These are phyloP conservation scores for Microthlaspi erraticum DNA, from an alignment of 345 rosid species.

Conservation along the genomic window DNA sequence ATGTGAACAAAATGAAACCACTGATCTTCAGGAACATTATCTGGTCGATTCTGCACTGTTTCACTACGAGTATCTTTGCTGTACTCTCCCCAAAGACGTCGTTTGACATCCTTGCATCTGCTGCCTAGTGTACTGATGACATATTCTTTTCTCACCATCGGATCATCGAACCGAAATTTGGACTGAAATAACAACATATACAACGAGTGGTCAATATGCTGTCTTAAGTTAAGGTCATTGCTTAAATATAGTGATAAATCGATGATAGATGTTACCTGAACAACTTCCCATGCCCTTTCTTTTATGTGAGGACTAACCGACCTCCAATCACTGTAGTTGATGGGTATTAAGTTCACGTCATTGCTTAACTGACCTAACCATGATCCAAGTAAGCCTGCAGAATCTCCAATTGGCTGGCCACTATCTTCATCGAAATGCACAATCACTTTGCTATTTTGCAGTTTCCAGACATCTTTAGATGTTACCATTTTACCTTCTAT, in stretches of 20 bases:
- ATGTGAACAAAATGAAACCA: not conserved
- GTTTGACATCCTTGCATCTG: conserved; percentile 19
- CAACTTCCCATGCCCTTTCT: not conserved
- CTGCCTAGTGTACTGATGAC: not conserved
- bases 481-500: not conserved
- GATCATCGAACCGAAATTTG: not conserved
- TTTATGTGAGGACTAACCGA: not conserved
- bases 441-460: not conserved
- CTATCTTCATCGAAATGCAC: not conserved
- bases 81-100: not conserved
- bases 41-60: not conserved
- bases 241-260: not conserved
- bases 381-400: not conserved
- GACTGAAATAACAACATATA: not conserved
- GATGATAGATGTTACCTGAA: not conserved
- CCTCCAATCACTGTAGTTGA: conserved; percentile 2
- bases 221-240: too few relatives aligned
- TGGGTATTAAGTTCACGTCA: conserved; percentile 2
- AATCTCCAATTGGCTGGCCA: not conserved
- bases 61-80: not conserved
- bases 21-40: not conserved
- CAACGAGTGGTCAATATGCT: not conserved
- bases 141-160: not conserved
- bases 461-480: not conserved
- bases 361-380: not conserved